Conservation (phyloP, 2,329 filamentous ascomycete species). For the Aspergillus tamarii region DNA sequence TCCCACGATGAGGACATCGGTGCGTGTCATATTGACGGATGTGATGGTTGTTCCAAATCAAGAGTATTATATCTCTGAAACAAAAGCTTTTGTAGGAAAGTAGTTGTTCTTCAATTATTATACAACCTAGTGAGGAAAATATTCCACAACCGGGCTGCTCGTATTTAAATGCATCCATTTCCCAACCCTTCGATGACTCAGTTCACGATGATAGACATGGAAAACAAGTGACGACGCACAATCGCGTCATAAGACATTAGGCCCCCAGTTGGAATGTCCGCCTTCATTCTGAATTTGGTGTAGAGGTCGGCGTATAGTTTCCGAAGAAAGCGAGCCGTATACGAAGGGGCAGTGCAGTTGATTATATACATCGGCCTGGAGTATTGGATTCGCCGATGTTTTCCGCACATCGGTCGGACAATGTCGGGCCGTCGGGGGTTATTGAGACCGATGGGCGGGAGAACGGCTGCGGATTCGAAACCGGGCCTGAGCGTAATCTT, state of each 20-base stretch:
- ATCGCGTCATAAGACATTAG: neutral
- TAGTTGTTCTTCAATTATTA: neutral
- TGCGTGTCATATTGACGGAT: neutral
- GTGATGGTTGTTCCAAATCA: neutral
- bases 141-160: too few relatives aligned
- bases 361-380: neutral
- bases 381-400: neutral
- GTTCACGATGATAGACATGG: too few relatives aligned
- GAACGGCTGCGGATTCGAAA: neutral
- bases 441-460: neutral
- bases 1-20: constrained; percentile 49
- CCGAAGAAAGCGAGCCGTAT: neutral
- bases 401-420: neutral
- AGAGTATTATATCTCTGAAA: too few relatives aligned
- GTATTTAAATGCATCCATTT: neutral
- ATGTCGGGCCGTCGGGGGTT: neutral
- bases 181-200: neutral
- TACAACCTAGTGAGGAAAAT: neutral
- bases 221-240: too few relatives aligned
- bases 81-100: rapidly evolving
- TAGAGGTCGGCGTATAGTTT: neutral
- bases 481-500: neutral
- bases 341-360: neutral
- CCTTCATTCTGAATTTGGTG: neutral
- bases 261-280: neutral